Conservation (phyloP, 345 rosid genomes). For the Erysimum cheiranthoides region DNA sequence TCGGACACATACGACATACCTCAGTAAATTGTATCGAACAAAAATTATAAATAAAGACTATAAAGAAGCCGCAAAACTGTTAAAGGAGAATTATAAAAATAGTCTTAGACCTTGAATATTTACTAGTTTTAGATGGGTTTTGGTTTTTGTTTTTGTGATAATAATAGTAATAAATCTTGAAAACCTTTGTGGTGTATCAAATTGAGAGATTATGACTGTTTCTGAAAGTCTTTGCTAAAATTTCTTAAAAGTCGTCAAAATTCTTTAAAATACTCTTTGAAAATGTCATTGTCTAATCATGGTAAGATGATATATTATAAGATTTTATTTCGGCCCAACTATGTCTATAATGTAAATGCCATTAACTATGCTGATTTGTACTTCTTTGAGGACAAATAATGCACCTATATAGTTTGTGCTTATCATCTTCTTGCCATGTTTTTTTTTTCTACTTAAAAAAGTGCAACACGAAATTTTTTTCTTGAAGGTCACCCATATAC, state of each 20-base stretch:
- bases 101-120: too few species aligned
- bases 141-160: too few species aligned
- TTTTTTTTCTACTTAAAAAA: neutral
- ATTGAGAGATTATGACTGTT: neutral
- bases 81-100: neutral
- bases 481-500: neutral
- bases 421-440: slow-evolving; percentile 13
- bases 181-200: neutral
- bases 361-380: slow-evolving; percentile 5
- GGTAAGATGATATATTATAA: slow-evolving; percentile 16
- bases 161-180: too few species aligned
- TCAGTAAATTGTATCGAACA: neutral
- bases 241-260: slow-evolving; percentile 10
- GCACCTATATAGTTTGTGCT: neutral
- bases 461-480: neutral
- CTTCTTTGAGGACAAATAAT: slow-evolving; percentile 7
- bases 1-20: neutral
- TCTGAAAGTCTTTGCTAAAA: slow-evolving; percentile 2
- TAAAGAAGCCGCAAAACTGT: neutral
- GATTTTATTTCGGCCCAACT: neutral
- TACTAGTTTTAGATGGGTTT: too few species aligned
- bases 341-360: slow-evolving; percentile 3
- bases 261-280: neutral
- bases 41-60: neutral
- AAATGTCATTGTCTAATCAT: slow-evolving; percentile 27